These are phyloP conservation scores for Lactarius quietus DNA, from an alignment of 768 basidiomycete species.

Conservation along the genomic window DNA sequence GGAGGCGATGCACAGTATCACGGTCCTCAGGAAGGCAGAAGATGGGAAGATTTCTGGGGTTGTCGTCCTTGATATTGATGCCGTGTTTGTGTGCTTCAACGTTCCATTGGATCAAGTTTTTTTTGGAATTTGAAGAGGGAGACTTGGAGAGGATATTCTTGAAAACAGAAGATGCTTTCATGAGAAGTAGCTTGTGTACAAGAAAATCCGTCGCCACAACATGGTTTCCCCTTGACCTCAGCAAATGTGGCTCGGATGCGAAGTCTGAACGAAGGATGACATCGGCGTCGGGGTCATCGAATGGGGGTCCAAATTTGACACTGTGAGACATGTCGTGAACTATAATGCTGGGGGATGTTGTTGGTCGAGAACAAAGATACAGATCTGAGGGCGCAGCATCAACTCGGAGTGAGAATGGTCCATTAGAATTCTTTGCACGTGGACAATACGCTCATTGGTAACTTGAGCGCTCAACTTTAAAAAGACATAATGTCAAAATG, in stretches of 20 bases:
- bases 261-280: conserved; percentile 9
- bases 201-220: conserved; percentile 4
- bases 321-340: background rate
- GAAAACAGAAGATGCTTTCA: conserved; percentile 14
- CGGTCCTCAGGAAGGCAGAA: conserved; percentile 6
- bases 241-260: background rate
- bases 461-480: background rate
- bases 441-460: background rate
- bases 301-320: conserved; percentile 39
- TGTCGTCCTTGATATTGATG: background rate
- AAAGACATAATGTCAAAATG: background rate
- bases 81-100: background rate
- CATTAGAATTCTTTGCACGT: background rate
- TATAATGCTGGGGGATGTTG: background rate
- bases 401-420: background rate
- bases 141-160: conserved; percentile 1
- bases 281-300: conserved; percentile 44
- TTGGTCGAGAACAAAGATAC: background rate
- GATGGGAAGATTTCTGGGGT: background rate
- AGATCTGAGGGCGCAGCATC: background rate
- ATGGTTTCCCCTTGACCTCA: background rate
- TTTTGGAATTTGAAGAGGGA: background rate
- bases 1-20: conserved; percentile 14
- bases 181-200: conserved; percentile 10
- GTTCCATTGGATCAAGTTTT: too few species aligned